These are phyloP conservation scores for Withania somnifera DNA, from an alignment of 305 asterid species.

Conservation along the genomic window DNA sequence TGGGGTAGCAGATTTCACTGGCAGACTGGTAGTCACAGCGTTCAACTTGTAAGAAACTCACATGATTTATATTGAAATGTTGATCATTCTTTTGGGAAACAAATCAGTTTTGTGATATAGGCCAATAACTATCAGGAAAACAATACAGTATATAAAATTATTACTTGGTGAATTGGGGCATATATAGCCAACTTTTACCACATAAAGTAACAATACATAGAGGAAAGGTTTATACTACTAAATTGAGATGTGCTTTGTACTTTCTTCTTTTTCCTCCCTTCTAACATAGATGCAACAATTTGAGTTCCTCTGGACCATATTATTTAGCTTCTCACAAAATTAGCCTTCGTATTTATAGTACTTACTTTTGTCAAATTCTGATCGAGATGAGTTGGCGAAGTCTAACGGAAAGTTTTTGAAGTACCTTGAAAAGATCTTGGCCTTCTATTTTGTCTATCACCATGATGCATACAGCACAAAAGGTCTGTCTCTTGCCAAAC, in stretches of 20 bases:
- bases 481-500: conserved; percentile 36
- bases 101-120: not conserved
- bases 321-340: not conserved
- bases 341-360: not conserved
- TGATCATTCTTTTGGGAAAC: not conserved
- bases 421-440: conserved; percentile 76
- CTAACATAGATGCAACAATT: not conserved
- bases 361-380: conserved; percentile 37
- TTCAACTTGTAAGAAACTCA: not conserved
- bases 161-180: not conserved
- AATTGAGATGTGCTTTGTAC: not conserved
- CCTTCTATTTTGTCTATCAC: conserved; percentile 71
- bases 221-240: not conserved
- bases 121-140: not conserved
- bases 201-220: not conserved
- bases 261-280: not conserved
- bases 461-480: conserved; percentile 69
- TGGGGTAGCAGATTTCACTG: not conserved
- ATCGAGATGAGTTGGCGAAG: conserved; percentile 56
- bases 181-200: not conserved
- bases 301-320: not conserved
- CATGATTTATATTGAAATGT: not conserved
- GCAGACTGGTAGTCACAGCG: not conserved
- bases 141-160: not conserved
- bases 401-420: conserved; percentile 61